Conservation (phyloP, 2,329 filamentous ascomycete species). For the Paraphoma chrysanthemicola region DNA sequence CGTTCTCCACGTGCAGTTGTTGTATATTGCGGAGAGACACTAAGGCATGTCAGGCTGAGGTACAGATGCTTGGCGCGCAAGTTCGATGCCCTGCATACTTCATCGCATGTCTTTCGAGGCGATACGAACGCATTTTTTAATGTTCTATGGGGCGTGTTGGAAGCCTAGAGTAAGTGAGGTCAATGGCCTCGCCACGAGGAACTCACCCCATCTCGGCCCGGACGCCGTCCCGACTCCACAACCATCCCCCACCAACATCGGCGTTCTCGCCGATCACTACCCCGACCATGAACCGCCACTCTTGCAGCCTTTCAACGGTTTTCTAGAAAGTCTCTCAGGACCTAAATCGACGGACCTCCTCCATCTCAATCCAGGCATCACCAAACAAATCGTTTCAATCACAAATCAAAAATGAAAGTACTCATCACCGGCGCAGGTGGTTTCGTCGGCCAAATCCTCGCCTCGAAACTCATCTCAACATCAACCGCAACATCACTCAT, state of each 20-base stretch:
- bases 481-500: slow-evolving; percentile 55
- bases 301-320: background rate
- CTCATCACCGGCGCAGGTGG: slow-evolving; percentile 71
- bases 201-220: slow-evolving; percentile 11
- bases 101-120: too few relatives aligned
- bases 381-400: background rate
- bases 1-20: too few relatives aligned
- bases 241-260: slow-evolving; percentile 18
- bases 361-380: background rate
- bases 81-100: too few relatives aligned
- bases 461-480: slow-evolving; percentile 61
- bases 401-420: slow-evolving; percentile 48
- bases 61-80: background rate
- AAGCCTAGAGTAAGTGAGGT: too few relatives aligned
- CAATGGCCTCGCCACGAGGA: background rate
- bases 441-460: slow-evolving; percentile 69
- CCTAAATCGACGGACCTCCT: background rate
- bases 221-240: slow-evolving; percentile 13
- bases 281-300: background rate
- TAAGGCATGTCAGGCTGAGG: background rate
- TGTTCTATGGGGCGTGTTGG: too few relatives aligned
- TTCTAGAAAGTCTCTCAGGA: background rate
- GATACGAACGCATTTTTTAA: too few relatives aligned
- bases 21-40: background rate
- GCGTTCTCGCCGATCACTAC: slow-evolving; percentile 15